Evolutionary conservation across 2,329 filamentous ascomycete genomes (phyloP), one percentile per base, ranked within the genome.

Genomic region (Conoideocrella luteorostrata): DNA sequence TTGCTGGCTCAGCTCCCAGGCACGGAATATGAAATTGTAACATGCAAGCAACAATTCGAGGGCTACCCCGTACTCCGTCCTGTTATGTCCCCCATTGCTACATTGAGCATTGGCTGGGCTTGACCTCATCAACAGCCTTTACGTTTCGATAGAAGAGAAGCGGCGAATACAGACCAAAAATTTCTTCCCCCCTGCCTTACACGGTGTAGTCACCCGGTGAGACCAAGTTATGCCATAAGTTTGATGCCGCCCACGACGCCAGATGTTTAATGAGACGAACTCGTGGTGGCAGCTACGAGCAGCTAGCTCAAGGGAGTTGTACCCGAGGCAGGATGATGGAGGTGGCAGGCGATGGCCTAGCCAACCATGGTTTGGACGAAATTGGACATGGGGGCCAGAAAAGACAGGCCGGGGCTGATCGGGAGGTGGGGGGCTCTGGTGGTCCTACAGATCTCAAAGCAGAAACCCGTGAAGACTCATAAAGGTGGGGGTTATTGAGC

Each of bases 381-480:
- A 7, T 18, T n/a, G 13, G 21, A 12, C 13, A 26, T 28, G 37
- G 37, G 37, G 37, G 23, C 37, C 24, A 21, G 35, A 39, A 9
- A 26, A 15, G 37, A 39, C 13, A 24, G 21, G 12, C 23, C 24
- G 15, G 37, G 23, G 23, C 13, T 26, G 23, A 26, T 36, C 34
- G 34, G 18, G 17, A n/a, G 5, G 38, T 32, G 26, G 38, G 38
- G 38, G 38, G n/a, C n/a, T 22, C 22, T 38, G 11, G 10, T 38
- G 35, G 13, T 33, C 13, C n/a, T 26, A 10, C 4, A 41, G 39
- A 41, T 44, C 42, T 39, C 35, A 34, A 39, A 44, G 20, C 13
- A 39, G 29, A 15, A 44, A 28, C 34, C 29, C 36, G 42, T 39
- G 15, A 44, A 39, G 24, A 29, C 18, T n/a, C n/a, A n/a, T 13